Percentiles rank a stretch among this genome's conserved stretches.
Conservation (phyloP, 306 rosid species). For the Corylus americana region DNA sequence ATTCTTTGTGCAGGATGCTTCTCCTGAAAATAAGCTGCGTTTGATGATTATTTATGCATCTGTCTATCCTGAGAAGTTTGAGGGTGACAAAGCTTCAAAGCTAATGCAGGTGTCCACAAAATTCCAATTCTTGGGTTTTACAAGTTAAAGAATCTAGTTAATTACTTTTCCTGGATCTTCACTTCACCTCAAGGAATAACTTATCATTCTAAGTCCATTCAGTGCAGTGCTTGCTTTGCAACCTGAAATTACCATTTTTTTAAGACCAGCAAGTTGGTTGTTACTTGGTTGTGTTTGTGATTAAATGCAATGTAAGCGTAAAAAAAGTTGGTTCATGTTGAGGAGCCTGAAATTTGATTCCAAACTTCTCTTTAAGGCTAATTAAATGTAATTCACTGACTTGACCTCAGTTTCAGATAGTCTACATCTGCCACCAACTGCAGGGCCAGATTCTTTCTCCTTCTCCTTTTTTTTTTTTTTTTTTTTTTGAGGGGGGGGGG, state of each 20-base stretch:
- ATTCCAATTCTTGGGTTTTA: constrained; percentile 15
- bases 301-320: background rate
- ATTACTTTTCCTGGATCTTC: background rate
- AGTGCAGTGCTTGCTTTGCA: background rate
- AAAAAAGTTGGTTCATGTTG: background rate
- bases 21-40: constrained; percentile 84
- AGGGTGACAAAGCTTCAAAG: constrained; percentile 84
- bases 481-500: no score
- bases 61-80: constrained; percentile 89
- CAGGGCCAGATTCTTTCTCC: background rate
- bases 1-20: constrained; percentile 49
- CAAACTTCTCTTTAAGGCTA: background rate
- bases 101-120: constrained; percentile 77
- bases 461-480: no score
- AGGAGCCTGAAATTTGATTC: background rate
- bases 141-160: background rate
- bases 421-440: background rate
- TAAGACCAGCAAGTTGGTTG: background rate
- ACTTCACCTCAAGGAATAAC: background rate
- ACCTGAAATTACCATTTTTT: background rate
- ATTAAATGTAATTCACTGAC: background rate
- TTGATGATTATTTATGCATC: constrained; percentile 85
- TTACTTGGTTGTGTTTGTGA: background rate
- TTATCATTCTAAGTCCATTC: background rate
- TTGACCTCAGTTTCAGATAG: background rate